These are phyloP conservation scores for Adansonia gregorii DNA, from an alignment of 441 rosid species.

Conservation along the genomic window DNA sequence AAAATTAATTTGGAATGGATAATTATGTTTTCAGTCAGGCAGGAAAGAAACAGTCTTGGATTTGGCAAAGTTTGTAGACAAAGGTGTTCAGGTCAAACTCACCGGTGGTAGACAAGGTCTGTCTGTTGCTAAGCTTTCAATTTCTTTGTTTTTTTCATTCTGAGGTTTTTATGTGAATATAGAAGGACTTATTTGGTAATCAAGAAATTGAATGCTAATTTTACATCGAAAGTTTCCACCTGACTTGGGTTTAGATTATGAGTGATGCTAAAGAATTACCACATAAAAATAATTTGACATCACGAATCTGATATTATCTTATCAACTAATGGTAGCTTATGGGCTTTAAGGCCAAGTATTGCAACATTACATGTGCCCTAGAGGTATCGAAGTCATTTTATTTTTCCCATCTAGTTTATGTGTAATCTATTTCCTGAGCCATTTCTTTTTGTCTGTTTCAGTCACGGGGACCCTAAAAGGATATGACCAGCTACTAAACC, in stretches of 20 bases:
- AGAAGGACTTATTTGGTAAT: neutral
- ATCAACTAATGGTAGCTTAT: conserved; percentile 4
- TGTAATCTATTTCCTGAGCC: neutral
- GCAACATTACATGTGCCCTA: neutral
- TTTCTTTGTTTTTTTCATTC: neutral
- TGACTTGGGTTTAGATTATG: neutral
- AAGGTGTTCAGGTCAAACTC: conserved; percentile 92
- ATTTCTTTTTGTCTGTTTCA: conserved; percentile 32
- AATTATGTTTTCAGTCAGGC: conserved; percentile 59
- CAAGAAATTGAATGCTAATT: neutral
- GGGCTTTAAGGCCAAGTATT: neutral
- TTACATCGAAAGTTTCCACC: neutral
- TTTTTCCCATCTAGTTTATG: neutral
- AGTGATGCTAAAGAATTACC: neutral
- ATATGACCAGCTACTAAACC: conserved; percentile 88
- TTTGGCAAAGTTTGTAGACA: conserved; percentile 93
- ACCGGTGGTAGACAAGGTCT: conserved; percentile 94
- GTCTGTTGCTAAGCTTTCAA: neutral
- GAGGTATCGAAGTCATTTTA: neutral
- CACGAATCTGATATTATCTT: neutral
- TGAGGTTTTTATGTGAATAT: neutral
- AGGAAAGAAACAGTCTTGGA: conserved; percentile 93
- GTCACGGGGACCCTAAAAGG: conserved; percentile 95
- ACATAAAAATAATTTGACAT: neutral
- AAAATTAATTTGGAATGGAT: neutral